Base-by-base conservation (phyloP, 139 green algal species). In the Chlorella sp. region DNA sequence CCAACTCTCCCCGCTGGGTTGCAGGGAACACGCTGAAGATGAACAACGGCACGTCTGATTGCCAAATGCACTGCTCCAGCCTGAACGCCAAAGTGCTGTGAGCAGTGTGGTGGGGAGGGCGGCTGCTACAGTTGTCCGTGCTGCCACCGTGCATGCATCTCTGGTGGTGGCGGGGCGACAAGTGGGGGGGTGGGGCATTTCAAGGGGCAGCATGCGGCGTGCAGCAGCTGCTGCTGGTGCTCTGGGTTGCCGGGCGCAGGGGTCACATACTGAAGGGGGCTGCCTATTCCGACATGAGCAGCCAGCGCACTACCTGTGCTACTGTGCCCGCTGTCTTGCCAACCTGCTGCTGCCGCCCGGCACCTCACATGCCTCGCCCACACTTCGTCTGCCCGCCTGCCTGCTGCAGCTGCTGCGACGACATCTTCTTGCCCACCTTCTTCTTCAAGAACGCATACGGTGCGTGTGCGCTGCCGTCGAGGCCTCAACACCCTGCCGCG, bases 331-430 rank as follows among this genome's bases (percentile, higher is more conserved):
- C 24, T 18, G 24, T 26, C 24, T 76, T 34, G 2, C 68, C 18
- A 18, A 9, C 32, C 68, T 0, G 28, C 24, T 4, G 28, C 76
- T 57, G 14, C 34, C 15, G 5, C 76, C 53, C 36, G 18, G 4
- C n/a, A n/a, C 22, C 40, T 83, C 15, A 83, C 37, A 57, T 1
- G 2, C 77, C n/a, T 12, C n/a, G n/a, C n/a, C n/a, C 32, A 36
- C 34, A 39, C 11, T 15, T 14, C 30, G 0, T 24, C 16, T 53
- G 76, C 73, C n/a, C 5, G 32, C 73, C 48, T 80, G 73, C 24
- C 34, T 37, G 15, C 18, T 53, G n/a, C 48, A 83, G 86, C 19
- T 90, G 86, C 86, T 90, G 86, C 26, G 86, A 90, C 60, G 76
- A 61, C 26, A 78, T 90, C 1, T 90, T 71, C 60, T 37, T 78